Evolutionary conservation across 441 rosid genomes (phyloP).

Genomic region (Sinapis alba): DNA sequence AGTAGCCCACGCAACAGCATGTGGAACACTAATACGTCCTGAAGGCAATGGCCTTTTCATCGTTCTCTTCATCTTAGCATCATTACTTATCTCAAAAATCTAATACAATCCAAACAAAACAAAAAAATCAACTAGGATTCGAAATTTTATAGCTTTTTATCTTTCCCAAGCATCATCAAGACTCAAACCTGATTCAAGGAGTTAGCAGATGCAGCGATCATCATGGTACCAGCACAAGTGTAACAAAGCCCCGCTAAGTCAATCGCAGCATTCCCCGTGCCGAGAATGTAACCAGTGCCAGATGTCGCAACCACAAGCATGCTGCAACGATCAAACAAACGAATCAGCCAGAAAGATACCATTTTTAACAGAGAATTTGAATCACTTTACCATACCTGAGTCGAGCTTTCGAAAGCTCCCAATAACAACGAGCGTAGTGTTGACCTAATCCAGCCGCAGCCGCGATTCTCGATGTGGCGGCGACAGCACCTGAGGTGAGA

Average conservation of each 20-base stretch:
- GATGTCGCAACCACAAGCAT: constrained; percentile 96
- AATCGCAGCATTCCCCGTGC: constrained; percentile 60
- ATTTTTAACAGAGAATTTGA: not conserved
- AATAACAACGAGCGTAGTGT: constrained; percentile 79
- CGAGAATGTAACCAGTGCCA: constrained; percentile 90
- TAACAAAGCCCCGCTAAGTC: constrained; percentile 78
- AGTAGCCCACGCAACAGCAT: constrained; percentile 84
- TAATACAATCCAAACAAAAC: too few species aligned
- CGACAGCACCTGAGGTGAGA: constrained; percentile 38
- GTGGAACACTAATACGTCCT: constrained; percentile 66
- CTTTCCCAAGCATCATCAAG: too few species aligned
- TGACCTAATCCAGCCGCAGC: constrained; percentile 44
- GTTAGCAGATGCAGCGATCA: constrained; percentile 96
- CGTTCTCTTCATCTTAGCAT: constrained; percentile 96
- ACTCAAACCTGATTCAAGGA: constrained; percentile 81
- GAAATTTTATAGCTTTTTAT: not conserved
- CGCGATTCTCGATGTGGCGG: constrained; percentile 42
- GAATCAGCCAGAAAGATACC: not conserved
- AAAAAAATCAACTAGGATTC: not conserved
- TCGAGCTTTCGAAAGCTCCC: constrained; percentile 97
- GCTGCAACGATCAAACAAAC: constrained; percentile 42
- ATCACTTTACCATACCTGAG: constrained; percentile 57
- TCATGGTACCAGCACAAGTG: constrained; percentile 96
- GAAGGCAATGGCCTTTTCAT: constrained; percentile 89
- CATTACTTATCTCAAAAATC: constrained; percentile 53